These are phyloP conservation scores for Sedum album DNA, from an alignment of 164 flowering plant species.

Conservation along the genomic window DNA sequence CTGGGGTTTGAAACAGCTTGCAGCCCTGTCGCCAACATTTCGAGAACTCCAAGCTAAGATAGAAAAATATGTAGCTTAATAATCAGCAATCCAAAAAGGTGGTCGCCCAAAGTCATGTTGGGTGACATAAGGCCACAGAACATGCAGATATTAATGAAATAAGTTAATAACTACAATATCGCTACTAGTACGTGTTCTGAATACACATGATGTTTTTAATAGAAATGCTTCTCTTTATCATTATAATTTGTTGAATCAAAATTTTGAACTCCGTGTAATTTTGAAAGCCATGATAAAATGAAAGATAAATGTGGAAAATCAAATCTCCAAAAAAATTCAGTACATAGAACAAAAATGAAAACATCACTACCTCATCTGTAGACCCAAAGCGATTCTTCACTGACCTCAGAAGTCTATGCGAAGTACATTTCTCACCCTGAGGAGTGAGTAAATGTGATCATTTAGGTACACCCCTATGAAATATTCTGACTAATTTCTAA, in stretches of 20 bases:
- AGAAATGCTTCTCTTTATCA: no score
- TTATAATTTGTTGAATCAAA: no score
- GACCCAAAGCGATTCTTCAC: slow-evolving; percentile 97
- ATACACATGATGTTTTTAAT: no score
- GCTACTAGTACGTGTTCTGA: no score
- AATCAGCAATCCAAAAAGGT: not conserved
- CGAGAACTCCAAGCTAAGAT: slow-evolving; percentile 86
- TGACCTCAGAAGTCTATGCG: slow-evolving; percentile 84
- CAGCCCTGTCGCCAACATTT: slow-evolving; percentile 77
- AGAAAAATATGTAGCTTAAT: not conserved
- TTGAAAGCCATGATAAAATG: not conserved
- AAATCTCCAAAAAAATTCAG: not conserved
- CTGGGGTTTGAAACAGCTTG: slow-evolving; percentile 78
- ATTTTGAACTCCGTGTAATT: no score
- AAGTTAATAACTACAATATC: not conserved
- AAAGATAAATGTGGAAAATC: not conserved
- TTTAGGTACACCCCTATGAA: not conserved
- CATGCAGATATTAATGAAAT: not conserved
- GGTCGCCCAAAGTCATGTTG: no score
- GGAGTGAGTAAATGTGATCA: not conserved
- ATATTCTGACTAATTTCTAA: not conserved
- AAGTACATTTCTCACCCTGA: slow-evolving; percentile 79
- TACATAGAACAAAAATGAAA: not conserved
- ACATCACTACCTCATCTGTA: slow-evolving; percentile 67
- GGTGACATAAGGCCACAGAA: not conserved